Evolutionary conservation across 768 basidiomycete species (phyloP).

Genomic region (Lyophyllum atratum): DNA sequence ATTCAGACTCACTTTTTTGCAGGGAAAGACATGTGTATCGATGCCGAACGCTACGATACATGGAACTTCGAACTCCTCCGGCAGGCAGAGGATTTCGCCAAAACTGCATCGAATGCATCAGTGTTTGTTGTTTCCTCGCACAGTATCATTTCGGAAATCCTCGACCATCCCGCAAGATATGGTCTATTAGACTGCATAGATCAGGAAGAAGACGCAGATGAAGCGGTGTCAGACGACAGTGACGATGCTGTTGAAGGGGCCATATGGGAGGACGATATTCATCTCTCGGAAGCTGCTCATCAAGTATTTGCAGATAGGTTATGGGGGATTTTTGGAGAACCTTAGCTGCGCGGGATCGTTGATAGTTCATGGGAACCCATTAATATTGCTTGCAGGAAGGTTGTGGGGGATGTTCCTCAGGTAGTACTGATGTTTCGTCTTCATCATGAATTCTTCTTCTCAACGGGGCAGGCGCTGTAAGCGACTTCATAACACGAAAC

Average conservation of each 20-base stretch:
- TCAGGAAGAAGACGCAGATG: neutral
- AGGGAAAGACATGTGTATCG: neutral
- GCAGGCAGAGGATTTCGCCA: neutral
- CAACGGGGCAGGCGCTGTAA: too few relatives aligned
- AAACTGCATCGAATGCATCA: neutral
- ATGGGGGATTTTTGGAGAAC: neutral
- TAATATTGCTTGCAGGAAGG: too few relatives aligned
- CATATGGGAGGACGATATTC: constrained; percentile 8
- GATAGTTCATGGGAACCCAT: too few relatives aligned
- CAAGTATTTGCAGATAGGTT: constrained; percentile 5
- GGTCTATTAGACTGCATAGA: neutral
- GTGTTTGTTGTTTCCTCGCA: constrained; percentile 7
- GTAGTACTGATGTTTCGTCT: too few relatives aligned
- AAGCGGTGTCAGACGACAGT: neutral
- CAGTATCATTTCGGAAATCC: constrained; percentile 1
- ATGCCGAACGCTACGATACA: neutral
- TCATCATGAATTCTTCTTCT: too few relatives aligned
- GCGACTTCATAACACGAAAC: too few relatives aligned
- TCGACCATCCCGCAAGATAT: constrained; percentile 2
- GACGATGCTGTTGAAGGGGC: constrained; percentile 1
- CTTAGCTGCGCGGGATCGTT: neutral
- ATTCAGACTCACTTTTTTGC: neutral
- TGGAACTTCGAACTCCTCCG: constrained; percentile 5
- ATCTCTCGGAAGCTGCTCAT: constrained; percentile 8
- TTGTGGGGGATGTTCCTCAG: too few relatives aligned